These are phyloP conservation scores for Pythium phragmitis DNA, from an alignment of 352 stramenopile species.

Conservation along the genomic window DNA sequence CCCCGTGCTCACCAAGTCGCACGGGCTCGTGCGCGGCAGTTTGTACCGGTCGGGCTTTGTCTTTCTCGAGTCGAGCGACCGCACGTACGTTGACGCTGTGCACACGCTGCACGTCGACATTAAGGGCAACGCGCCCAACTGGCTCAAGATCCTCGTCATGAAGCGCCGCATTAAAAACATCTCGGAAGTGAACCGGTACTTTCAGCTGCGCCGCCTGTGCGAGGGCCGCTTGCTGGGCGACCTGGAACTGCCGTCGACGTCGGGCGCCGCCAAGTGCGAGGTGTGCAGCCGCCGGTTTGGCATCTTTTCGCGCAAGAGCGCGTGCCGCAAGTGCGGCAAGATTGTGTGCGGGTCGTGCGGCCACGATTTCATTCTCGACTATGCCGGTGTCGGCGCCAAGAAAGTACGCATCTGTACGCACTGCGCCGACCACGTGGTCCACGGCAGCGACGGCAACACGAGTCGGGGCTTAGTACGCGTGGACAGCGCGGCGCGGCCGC, in stretches of 20 bases:
- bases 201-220: conserved; percentile 55
- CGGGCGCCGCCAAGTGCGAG: conserved; percentile 43
- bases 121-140: conserved; percentile 74
- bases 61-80: conserved; percentile 64
- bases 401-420: conserved; percentile 71
- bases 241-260: conserved; percentile 58
- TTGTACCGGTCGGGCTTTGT: conserved; percentile 80
- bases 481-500: conserved; percentile 24
- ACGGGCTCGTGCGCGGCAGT: conserved; percentile 65
- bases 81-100: conserved; percentile 60
- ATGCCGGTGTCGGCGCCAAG: conserved; percentile 42
- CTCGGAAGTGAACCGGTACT: conserved; percentile 63
- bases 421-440: conserved; percentile 49
- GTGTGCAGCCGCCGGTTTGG: conserved; percentile 53
- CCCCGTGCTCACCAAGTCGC: conserved; percentile 48
- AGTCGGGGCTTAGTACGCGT: conserved; percentile 6
- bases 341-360: conserved; percentile 69
- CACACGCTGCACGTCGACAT: conserved; percentile 80
- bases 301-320: conserved; percentile 60
- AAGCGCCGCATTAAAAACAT: conserved; percentile 79
- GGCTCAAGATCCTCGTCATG: conserved; percentile 77
- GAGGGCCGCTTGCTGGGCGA: conserved; percentile 55
- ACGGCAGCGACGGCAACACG: conserved; percentile 12
- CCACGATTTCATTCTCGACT: conserved; percentile 52
- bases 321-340: conserved; percentile 76